Conservation (phyloP, 164 flowering plant species). For the Amborella trichopoda region DNA sequence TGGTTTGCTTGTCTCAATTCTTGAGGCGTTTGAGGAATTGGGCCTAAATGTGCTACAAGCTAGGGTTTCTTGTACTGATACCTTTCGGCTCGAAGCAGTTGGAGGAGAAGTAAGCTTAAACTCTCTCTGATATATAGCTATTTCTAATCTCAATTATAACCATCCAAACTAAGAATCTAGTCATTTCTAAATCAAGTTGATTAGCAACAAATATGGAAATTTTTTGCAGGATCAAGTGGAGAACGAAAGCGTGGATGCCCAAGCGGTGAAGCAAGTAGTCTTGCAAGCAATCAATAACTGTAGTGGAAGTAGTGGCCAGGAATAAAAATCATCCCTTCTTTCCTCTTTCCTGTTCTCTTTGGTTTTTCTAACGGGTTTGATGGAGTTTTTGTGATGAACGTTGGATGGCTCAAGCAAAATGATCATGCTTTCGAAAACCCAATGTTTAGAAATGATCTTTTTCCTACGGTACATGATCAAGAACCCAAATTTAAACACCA, state of each 20-base stretch:
- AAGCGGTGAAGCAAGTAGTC: slow-evolving; percentile 47
- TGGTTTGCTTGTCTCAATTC: slow-evolving; percentile 54
- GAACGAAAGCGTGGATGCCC: slow-evolving; percentile 36
- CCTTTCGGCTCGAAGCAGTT: slow-evolving; percentile 57
- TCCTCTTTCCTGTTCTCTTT: background rate
- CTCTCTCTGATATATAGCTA: too few species aligned
- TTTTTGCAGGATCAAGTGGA: slow-evolving; percentile 21
- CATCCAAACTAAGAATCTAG: too few species aligned
- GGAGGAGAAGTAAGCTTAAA: slow-evolving; percentile 68
- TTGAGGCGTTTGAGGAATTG: slow-evolving; percentile 72
- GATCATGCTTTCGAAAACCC: too few species aligned
- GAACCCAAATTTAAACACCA: too few species aligned
- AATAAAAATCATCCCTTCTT: background rate
- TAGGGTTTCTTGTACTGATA: slow-evolving; percentile 57
- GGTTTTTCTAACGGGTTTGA: too few species aligned
- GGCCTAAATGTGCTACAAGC: slow-evolving; percentile 71
- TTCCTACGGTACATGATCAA: too few species aligned
- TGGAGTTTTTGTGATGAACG: too few species aligned
- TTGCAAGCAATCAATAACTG: slow-evolving; percentile 49
- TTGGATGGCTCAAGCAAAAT: too few species aligned
- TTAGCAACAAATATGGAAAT: too few species aligned
- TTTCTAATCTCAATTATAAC: too few species aligned
- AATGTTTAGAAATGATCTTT: too few species aligned
- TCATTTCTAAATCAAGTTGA: too few species aligned
- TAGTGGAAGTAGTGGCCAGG: slow-evolving; percentile 22